These are phyloP conservation scores for Nothomitra cinnamomea DNA, from an alignment of 2,329 filamentous ascomycete genomes.

Conservation along the genomic window DNA sequence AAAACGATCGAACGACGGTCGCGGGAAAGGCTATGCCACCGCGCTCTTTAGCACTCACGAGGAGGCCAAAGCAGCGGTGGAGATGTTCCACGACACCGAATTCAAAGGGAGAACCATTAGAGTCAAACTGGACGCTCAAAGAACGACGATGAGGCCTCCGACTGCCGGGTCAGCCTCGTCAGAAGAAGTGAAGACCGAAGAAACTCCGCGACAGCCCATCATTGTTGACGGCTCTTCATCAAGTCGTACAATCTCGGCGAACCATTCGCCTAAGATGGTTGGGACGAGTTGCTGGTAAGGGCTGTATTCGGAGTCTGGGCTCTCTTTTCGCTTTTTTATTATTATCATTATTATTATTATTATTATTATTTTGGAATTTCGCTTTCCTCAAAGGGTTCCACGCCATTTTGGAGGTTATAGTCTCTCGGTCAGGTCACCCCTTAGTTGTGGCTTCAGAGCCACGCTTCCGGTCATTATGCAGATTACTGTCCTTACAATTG, in stretches of 20 bases:
- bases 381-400: no score
- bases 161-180: neutral
- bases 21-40: conserved; percentile 13
- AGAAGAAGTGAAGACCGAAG: neutral
- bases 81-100: conserved; percentile 12
- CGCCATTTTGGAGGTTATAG: no score
- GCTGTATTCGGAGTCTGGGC: no score
- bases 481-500: no score
- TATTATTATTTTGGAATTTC: no score
- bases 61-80: conserved; percentile 12
- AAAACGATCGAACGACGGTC: conserved; percentile 10
- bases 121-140: conserved; percentile 11
- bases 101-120: conserved; percentile 12
- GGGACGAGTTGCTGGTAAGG: neutral
- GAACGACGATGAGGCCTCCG: neutral
- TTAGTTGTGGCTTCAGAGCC: no score
- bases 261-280: neutral
- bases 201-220: neutral
- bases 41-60: conserved; percentile 11
- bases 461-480: no score
- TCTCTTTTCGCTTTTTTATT: no score
- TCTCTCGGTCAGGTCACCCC: no score
- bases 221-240: conserved; percentile 1
- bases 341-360: no score
- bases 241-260: neutral